Base-by-base conservation (phyloP, 208 protist genomes). In the Trichomonas vaginalis region DNA sequence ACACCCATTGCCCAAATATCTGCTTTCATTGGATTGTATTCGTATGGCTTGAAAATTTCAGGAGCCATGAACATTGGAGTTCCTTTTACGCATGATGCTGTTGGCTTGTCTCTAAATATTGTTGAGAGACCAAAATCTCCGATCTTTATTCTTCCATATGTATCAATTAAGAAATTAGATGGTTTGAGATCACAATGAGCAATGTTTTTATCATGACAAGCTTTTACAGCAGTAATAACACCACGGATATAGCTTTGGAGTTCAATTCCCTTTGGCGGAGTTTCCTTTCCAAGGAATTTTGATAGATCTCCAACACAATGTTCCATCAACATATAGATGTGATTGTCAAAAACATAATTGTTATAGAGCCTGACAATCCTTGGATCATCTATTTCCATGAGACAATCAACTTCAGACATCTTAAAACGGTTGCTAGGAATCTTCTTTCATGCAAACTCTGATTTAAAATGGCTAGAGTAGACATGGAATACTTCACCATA, bases 91-190 rank as follows among this genome's bases (percentile, higher is more conserved):
- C 6, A 8, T 15, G 15, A 15, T n/a, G 27, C 15, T 56, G 49
- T 21, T 56, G 8, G 8, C 8, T 56, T 56, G 49, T 56, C 49
- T 15, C 15, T 56, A 56, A 56, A 15, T 56, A 56, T 56, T 56
- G 8, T 56, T 8, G 62, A 80, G 27, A 80, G 62, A 80, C 99
- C 99, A 98, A 99, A 99, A 97, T 99, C 99, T 8, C 99, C 99
- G n/a, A 99, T 98, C 96, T 99, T 99, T 80, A 99, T 97, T 96
- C 99, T 96, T 27, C 96, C 97, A 90, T 97, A 96, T 0, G 90
- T 12, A 61, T 96, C 97, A n/a, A 98, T 87, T 0, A 98, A 97
- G 1, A 98, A 95, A 95, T 98, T 98, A 61, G 98, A 97, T 23
- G 97, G 98, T 96, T 86, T 86, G 10, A 86, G 37, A 48, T 90